phyloP scores from a whole-genome alignment of 2,329 filamentous ascomycete genomes.

The Tolypocladium album region DNA sequence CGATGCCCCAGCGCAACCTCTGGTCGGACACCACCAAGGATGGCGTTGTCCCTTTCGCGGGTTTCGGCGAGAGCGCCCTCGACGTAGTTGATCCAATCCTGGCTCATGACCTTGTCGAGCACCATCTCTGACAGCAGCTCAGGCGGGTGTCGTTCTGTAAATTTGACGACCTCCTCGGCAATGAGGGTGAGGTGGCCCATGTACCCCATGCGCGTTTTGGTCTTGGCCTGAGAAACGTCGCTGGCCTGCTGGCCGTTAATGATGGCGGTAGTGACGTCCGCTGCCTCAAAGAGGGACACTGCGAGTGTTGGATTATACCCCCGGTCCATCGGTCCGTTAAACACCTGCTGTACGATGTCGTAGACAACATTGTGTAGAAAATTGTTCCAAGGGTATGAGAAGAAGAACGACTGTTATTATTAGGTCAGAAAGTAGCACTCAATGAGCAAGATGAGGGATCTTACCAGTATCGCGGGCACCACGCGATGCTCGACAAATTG shows the following conservation, averaged over 20 bases:
- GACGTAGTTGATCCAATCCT: slow-evolving; percentile 89
- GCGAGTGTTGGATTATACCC: slow-evolving; percentile 86
- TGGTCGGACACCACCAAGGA: slow-evolving; percentile 86
- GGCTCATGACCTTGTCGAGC: slow-evolving; percentile 78
- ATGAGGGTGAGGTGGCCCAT: slow-evolving; percentile 98
- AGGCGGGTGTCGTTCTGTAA: slow-evolving; percentile 85
- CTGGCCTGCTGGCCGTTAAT: slow-evolving; percentile 82
- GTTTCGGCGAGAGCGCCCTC: slow-evolving; percentile 90
- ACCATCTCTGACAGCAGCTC: slow-evolving; percentile 78
- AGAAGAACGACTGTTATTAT: slow-evolving; percentile 73
- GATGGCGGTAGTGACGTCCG: slow-evolving; percentile 82
- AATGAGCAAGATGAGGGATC: slow-evolving; percentile 15
- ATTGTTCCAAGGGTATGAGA: slow-evolving; percentile 98
- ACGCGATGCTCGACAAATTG: slow-evolving; percentile 93
- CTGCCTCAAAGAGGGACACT: slow-evolving; percentile 85
- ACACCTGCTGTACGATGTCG: slow-evolving; percentile 97
- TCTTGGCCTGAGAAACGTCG: slow-evolving; percentile 73
- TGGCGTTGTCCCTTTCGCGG: slow-evolving; percentile 93
- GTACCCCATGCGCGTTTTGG: slow-evolving; percentile 87
- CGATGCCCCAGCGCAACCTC: slow-evolving; percentile 80
- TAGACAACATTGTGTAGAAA: slow-evolving; percentile 99
- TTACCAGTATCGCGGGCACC: slow-evolving; percentile 88
- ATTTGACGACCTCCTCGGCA: slow-evolving; percentile 96
- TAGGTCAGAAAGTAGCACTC: neutral
- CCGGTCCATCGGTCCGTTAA: slow-evolving; percentile 95